Percentiles rank a stretch among this genome's conserved stretches.
Evolutionary conservation across 805 yeast genomes (phyloP).

Genomic region (Yamadazyma laniorum): DNA sequence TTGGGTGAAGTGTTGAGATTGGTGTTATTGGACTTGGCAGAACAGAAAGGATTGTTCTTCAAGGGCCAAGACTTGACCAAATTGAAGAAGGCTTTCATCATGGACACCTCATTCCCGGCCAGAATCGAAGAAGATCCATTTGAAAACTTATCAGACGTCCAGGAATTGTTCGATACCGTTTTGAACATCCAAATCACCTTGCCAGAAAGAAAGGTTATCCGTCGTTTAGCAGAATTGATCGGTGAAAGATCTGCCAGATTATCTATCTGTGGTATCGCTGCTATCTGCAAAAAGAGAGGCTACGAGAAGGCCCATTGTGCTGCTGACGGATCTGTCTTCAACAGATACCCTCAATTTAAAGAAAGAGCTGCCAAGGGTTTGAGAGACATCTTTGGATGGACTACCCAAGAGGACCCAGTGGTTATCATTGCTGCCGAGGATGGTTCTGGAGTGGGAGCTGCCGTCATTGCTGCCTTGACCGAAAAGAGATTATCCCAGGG

Average conservation of each 20-base stretch:
- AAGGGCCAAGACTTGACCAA: constrained; percentile 63
- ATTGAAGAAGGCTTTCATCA: constrained; percentile 61
- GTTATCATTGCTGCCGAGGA: constrained; percentile 90
- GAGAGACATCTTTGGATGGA: constrained; percentile 87
- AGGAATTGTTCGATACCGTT: constrained; percentile 56
- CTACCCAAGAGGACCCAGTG: constrained; percentile 67
- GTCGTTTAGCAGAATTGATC: constrained; percentile 78
- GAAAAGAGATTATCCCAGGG: constrained; percentile 73
- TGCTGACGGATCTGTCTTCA: constrained; percentile 95
- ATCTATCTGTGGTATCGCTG: constrained; percentile 93
- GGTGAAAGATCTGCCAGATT: constrained; percentile 93
- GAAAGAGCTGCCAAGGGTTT: constrained; percentile 86
- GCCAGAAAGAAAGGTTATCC: constrained; percentile 78
- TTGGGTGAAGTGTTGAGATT: constrained; percentile 89
- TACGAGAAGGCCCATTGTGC: constrained; percentile 82
- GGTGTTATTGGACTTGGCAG: constrained; percentile 68
- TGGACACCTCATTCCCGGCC: constrained; percentile 90
- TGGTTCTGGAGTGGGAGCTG: constrained; percentile 99
- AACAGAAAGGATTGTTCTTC: constrained; percentile 62
- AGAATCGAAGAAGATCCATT: constrained; percentile 85
- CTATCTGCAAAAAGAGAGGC: constrained; percentile 83
- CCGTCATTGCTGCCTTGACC: constrained; percentile 94
- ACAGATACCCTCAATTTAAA: constrained; percentile 89
- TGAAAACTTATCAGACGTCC: constrained; percentile 76
- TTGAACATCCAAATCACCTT: constrained; percentile 65